Percentiles rank a stretch among this genome's conserved stretches.
phyloP scores from a whole-genome alignment of 2,329 filamentous ascomycete genomes.

The Diaporthe ilicicola region DNA sequence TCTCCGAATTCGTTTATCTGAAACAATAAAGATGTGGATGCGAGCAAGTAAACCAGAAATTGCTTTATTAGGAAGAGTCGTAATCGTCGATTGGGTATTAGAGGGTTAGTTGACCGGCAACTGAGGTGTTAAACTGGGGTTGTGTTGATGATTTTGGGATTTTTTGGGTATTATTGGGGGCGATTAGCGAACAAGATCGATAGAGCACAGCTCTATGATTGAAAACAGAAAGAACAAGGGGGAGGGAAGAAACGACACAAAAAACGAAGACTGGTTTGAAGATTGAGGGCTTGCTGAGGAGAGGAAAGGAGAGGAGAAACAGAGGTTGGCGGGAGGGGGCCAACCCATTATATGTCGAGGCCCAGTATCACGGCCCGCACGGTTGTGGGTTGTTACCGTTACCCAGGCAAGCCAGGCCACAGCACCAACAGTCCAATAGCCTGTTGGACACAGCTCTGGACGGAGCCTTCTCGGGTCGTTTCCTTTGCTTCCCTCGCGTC shows the following conservation, averaged over 20 bases:
- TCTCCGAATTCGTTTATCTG: constrained; percentile 43
- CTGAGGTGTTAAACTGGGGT: constrained; percentile 44
- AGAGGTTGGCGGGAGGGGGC: constrained; percentile 46
- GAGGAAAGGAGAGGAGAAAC: constrained; percentile 51
- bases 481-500: constrained; percentile 36
- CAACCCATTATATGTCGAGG: constrained; percentile 52
- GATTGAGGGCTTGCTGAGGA: constrained; percentile 74
- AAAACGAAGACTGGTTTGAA: constrained; percentile 61
- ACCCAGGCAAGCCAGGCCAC: constrained; percentile 35
- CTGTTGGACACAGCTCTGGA: constrained; percentile 31
- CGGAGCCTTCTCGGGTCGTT: constrained; percentile 35
- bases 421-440: neutral
- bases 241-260: constrained; percentile 46
- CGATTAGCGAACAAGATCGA: constrained; percentile 37
- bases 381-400: constrained; percentile 38
- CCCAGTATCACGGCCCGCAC: constrained; percentile 42
- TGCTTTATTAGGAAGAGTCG: constrained; percentile 53
- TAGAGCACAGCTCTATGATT: constrained; percentile 48
- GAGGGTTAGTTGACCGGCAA: constrained; percentile 57
- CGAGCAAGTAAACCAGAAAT: constrained; percentile 67
- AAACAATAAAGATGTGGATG: constrained; percentile 42
- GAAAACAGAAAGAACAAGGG: constrained; percentile 37
- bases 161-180: constrained; percentile 39
- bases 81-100: constrained; percentile 49
- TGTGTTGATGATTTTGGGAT: constrained; percentile 45